A percentile compares a stretch with the other conserved stretches of the same genome.
Conservation (phyloP, 805 yeast genomes). For the Sugiyamaella smithiae region DNA sequence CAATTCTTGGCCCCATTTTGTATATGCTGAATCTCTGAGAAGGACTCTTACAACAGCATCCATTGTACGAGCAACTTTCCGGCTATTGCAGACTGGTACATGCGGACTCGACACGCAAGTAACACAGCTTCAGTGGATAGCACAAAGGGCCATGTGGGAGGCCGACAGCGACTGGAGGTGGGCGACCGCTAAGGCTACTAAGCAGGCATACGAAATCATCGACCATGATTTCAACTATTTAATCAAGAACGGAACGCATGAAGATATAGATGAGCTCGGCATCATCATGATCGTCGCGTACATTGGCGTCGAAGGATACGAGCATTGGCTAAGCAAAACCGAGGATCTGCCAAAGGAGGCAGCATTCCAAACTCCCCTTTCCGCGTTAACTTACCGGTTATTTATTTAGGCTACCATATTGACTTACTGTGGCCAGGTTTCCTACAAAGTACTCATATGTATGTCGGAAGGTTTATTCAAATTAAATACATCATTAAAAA, state of each 20-base stretch:
- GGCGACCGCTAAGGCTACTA: background rate
- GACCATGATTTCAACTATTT: slow-evolving; percentile 1
- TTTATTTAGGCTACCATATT: too few relatives aligned
- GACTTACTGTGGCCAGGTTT: too few relatives aligned
- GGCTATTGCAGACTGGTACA: background rate
- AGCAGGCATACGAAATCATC: background rate
- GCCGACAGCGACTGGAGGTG: background rate
- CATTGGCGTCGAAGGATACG: background rate
- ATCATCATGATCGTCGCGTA: background rate
- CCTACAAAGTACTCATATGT: too few relatives aligned
- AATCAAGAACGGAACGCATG: background rate
- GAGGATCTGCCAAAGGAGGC: too few relatives aligned
- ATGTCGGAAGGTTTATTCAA: too few relatives aligned
- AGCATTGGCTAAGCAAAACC: background rate
- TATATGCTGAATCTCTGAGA: slow-evolving; percentile 1
- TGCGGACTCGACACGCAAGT: background rate
- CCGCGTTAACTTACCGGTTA: too few relatives aligned
- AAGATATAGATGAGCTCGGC: background rate
- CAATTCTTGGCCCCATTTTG: slow-evolving; percentile 1
- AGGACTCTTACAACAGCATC: background rate
- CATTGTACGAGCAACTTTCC: background rate
- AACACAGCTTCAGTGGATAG: background rate
- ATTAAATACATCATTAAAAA: too few relatives aligned
- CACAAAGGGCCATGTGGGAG: background rate
- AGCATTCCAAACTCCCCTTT: too few relatives aligned